A percentile compares a stretch with the other conserved stretches of the same genome.
Conservation (phyloP, 495 filamentous ascomycete species). For the Talaromyces adpressus region DNA sequence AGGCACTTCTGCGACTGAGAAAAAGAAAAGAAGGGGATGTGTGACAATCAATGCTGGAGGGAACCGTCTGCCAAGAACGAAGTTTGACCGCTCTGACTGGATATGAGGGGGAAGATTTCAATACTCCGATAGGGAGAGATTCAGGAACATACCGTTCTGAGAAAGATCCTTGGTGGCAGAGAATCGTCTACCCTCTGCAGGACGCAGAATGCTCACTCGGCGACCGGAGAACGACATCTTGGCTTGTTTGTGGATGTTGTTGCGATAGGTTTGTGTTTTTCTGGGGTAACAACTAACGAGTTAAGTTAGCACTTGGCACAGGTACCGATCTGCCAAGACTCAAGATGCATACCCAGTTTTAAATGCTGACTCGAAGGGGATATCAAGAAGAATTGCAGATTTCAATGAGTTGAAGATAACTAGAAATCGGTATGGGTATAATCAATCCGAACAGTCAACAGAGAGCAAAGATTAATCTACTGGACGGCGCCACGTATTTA, state of each 20-base stretch:
- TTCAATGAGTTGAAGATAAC: neutral
- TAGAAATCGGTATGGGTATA: neutral
- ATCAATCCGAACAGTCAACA: neutral
- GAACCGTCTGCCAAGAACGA: neutral
- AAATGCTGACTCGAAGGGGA: no score
- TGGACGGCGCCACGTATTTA: neutral
- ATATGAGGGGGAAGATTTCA: neutral
- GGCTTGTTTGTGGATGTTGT: slow-evolving; percentile 10
- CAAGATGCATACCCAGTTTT: neutral
- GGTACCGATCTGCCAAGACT: neutral
- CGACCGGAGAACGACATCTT: slow-evolving; percentile 48
- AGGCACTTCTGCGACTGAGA: neutral
- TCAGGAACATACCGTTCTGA: slow-evolving; percentile 30
- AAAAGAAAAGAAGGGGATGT: neutral
- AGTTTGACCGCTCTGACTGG: neutral
- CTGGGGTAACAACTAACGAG: neutral
- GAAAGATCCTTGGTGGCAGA: slow-evolving; percentile 35
- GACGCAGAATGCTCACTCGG: slow-evolving; percentile 38
- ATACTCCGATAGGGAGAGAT: neutral
- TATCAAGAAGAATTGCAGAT: neutral
- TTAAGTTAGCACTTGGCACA: neutral
- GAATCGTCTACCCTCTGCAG: slow-evolving; percentile 29
- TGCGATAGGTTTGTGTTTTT: neutral
- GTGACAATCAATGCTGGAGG: slow-evolving; percentile 12
- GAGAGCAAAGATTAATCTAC: neutral